Evolutionary conservation across 257 asterid species (phyloP).

Genomic region (Solanum rostratum): DNA sequence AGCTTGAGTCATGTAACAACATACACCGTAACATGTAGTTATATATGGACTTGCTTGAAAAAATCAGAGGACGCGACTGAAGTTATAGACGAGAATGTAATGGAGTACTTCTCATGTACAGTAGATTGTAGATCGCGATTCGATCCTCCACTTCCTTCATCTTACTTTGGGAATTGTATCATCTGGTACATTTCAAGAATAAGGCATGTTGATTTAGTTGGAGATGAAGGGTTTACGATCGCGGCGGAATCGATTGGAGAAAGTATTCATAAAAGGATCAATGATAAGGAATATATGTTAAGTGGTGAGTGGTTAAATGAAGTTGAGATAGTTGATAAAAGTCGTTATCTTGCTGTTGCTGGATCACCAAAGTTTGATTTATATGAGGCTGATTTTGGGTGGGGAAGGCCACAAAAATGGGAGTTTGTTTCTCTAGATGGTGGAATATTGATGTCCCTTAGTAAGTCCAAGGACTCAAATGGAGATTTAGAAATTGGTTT

Average conservation of each 20-base stretch:
- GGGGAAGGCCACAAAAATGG: background rate
- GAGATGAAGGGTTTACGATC: background rate
- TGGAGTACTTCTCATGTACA: background rate
- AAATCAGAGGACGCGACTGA: too few relatives aligned
- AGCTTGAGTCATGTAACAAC: too few relatives aligned
- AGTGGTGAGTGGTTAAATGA: too few relatives aligned
- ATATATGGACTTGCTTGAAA: too few relatives aligned
- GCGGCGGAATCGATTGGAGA: background rate
- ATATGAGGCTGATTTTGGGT: background rate
- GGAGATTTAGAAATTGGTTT: too few relatives aligned
- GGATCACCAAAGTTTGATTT: background rate
- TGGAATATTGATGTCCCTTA: too few relatives aligned
- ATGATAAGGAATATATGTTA: background rate
- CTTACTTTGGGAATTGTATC: background rate
- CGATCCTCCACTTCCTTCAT: slow-evolving; percentile 25
- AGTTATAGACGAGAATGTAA: background rate
- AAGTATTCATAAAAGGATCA: background rate
- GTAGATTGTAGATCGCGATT: slow-evolving; percentile 21
- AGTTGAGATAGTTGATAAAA: too few relatives aligned
- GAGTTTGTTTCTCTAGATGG: background rate
- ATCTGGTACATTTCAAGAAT: slow-evolving; percentile 7
- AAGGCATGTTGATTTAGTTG: background rate
- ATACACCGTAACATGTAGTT: too few relatives aligned
- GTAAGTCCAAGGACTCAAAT: too few relatives aligned
- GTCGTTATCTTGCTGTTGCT: background rate